phyloP scores from a whole-genome alignment of 1,284 basidiomycete genomes.

The Exobasidium cylindrosporum region DNA sequence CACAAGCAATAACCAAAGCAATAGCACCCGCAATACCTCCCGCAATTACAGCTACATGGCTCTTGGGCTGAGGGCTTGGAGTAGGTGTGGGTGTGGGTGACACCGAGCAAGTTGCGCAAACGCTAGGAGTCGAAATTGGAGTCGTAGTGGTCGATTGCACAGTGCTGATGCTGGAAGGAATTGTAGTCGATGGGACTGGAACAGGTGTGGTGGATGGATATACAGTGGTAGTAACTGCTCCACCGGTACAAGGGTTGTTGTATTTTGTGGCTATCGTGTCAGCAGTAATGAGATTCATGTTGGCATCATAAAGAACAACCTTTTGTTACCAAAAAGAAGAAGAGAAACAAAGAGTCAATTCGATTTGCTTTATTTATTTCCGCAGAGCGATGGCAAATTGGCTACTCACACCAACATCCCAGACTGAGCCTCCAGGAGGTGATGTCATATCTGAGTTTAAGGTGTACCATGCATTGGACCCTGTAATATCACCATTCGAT shows the following conservation, averaged over 20 bases:
- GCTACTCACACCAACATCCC: not conserved
- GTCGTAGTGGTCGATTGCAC: not conserved
- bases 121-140: not conserved
- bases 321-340: not conserved
- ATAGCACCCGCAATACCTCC: conserved; percentile 2
- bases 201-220: not conserved
- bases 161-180: conserved; percentile 1
- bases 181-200: not conserved
- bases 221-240: not conserved
- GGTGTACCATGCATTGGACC: not conserved
- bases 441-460: not conserved
- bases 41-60: not conserved
- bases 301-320: too few relatives aligned
- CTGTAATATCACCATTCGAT: not conserved
- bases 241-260: not conserved
- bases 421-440: not conserved
- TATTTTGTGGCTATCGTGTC: not conserved
- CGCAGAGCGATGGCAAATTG: too few relatives aligned
- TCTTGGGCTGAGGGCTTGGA: not conserved
- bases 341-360: too few relatives aligned
- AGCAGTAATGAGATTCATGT: not conserved
- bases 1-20: not conserved
- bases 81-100: not conserved
- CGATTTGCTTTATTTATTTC: too few relatives aligned
- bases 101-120: not conserved